A percentile compares a stretch with the other conserved stretches of the same genome.
These are phyloP conservation scores for Pholiota conissans DNA, from an alignment of 768 basidiomycete genomes.

Conservation along the genomic window DNA sequence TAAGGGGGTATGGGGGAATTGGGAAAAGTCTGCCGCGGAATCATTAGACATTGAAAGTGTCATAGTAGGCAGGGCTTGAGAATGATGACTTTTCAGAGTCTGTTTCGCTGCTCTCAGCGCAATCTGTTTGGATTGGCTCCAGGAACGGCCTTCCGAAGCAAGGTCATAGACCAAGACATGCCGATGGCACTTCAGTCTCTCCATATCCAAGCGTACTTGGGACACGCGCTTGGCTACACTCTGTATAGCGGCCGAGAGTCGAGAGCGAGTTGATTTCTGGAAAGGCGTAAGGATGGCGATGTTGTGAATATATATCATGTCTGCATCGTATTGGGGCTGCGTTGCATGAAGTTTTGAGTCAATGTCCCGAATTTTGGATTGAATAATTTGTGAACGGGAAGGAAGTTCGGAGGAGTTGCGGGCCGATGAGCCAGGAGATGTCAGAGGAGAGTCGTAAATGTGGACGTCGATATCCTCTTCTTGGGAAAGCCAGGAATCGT, in stretches of 20 bases:
- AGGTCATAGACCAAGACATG: constrained; percentile 76
- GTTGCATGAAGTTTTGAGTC: constrained; percentile 54
- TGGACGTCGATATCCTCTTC: constrained; percentile 5
- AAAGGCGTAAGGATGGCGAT: constrained; percentile 87
- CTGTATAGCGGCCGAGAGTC: constrained; percentile 62
- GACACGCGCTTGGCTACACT: constrained; percentile 64
- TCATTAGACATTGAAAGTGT: constrained; percentile 34
- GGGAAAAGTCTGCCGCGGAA: constrained; percentile 5
- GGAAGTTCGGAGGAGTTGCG: constrained; percentile 34
- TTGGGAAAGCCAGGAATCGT: constrained; percentile 17
- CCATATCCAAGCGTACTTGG: constrained; percentile 68
- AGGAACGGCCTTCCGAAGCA: constrained; percentile 64
- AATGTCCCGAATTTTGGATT: constrained; percentile 63
- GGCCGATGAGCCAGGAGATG: constrained; percentile 20
- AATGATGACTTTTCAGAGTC: constrained; percentile 49
- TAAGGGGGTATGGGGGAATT: constrained; percentile 21
- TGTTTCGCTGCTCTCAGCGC: constrained; percentile 75
- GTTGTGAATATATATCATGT: constrained; percentile 76
- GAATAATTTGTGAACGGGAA: constrained; percentile 58
- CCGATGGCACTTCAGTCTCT: constrained; percentile 73
- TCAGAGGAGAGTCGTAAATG: constrained; percentile 12
- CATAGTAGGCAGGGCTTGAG: constrained; percentile 35
- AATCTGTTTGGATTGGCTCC: constrained; percentile 64
- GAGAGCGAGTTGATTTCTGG: constrained; percentile 78
- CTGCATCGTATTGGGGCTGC: constrained; percentile 61